Evolutionary conservation across 257 asterid species (phyloP).

Genomic region (Forsythia viridissima): DNA sequence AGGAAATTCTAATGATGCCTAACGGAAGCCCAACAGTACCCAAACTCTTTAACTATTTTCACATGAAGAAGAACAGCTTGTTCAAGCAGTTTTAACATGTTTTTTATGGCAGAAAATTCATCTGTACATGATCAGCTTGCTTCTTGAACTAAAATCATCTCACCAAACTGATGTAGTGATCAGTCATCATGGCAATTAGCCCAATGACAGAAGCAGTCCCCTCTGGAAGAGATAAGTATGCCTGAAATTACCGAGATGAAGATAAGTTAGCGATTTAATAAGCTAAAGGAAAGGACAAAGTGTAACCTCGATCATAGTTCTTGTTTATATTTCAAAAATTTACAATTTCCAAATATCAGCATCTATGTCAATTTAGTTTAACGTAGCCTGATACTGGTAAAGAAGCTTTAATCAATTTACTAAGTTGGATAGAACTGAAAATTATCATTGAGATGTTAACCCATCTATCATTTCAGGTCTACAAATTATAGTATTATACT

Average conservation of each 20-base stretch:
- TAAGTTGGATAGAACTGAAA: too few species aligned
- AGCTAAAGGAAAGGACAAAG: not conserved
- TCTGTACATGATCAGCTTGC: constrained; percentile 9
- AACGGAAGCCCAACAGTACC: too few species aligned
- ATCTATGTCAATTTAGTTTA: not conserved
- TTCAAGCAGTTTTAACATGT: not conserved
- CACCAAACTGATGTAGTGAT: constrained; percentile 92
- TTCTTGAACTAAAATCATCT: constrained; percentile 27
- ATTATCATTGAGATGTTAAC: too few species aligned
- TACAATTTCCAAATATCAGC: not conserved
- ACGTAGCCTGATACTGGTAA: not conserved
- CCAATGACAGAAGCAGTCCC: constrained; percentile 95
- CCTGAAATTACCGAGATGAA: constrained; percentile 56
- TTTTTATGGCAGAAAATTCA: constrained; percentile 8
- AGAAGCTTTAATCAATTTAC: not conserved
- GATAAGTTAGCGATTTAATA: not conserved
- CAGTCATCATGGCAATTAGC: constrained; percentile 96
- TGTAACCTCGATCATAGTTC: constrained; percentile 11
- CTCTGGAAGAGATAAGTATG: constrained; percentile 94
- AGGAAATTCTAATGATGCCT: too few species aligned
- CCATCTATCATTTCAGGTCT: too few species aligned
- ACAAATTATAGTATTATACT: too few species aligned
- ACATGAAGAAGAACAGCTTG: too few species aligned
- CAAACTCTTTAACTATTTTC: too few species aligned
- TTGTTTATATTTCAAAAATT: constrained; percentile 8